Base-by-base conservation (phyloP, 768 basidiomycete species). In the Rhodotorula babjevae region DNA sequence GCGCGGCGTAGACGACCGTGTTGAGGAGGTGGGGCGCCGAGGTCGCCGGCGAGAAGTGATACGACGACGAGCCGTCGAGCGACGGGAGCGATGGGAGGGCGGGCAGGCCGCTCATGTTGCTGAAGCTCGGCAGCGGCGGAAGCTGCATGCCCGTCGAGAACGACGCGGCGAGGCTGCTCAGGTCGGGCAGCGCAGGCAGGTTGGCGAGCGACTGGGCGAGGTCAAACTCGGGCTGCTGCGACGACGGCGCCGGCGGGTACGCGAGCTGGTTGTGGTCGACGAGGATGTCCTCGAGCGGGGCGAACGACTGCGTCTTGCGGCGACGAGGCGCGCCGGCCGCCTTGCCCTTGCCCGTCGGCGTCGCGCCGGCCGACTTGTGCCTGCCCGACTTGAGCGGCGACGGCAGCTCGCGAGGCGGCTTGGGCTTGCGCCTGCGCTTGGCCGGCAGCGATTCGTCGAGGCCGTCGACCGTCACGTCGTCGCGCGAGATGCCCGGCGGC, bases 391-490 rank as follows among this genome's bases (percentile, higher is more conserved):
- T 49, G 55, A 63, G 47, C 19, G 61, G 44, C 12, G 42, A 44
- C 15, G 67, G 53, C 18, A 57, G 56, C 56, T 57, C 33, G 14
- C 53, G 53, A 40, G 67, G 61, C n/a, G 61, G 52, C 31, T 56
- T 62, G 7, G 67, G 61, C 61, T 49, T 44, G 16, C 67, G 67
- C 50, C 55, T 61, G n/a, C 67, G 50, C 56, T 57, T 57, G 33
- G 31, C 56, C 31, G 56, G 56, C 12, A 57, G 56, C 56, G 56
- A 29, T 19, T 31, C 9, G 18, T 57, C 56, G 53, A 29, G 11
- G 53, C 11, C n/a, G 12, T 55, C 53, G 29, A 55, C 14, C 9
- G 27, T 12, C 27, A 55, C 16, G 16, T 56, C 53, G 12, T 55
- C 53, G 29, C 6, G 3, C n/a, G 12, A 3, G 53, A 29, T 8